A percentile compares a stretch with the other conserved stretches of the same genome.
phyloP scores from a whole-genome alignment of 345 rosid species.

The Salix brachista region DNA sequence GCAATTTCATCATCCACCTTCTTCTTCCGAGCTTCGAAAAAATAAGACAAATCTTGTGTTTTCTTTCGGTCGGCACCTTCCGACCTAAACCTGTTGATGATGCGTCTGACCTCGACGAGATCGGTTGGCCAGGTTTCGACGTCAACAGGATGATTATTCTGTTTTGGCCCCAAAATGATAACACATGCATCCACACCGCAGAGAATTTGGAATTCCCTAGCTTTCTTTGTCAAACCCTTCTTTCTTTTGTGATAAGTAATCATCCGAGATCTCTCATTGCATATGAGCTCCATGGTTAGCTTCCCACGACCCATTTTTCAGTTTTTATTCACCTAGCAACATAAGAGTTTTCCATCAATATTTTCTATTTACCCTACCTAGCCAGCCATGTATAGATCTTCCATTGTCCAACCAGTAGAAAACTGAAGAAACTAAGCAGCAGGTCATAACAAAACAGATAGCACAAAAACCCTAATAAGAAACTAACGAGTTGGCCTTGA shows the following conservation, averaged over 20 bases:
- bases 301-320: conserved; percentile 36
- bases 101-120: conserved; percentile 1
- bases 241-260: conserved; percentile 29
- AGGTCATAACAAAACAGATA: too few species aligned
- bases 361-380: too few species aligned
- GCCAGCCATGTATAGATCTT: too few species aligned
- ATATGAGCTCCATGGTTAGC: conserved; percentile 25
- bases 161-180: conserved; percentile 18
- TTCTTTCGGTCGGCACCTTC: conserved; percentile 10
- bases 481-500: too few species aligned
- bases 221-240: conserved; percentile 36
- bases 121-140: conserved; percentile 26
- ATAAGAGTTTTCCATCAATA: too few species aligned
- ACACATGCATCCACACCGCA: conserved; percentile 36
- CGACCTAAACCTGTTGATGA: conserved; percentile 16
- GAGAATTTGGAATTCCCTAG: conserved; percentile 26
- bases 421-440: too few species aligned
- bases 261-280: conserved; percentile 29
- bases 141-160: not conserved
- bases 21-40: conserved; percentile 14
- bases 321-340: not conserved
- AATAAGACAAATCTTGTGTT: conserved; percentile 17
- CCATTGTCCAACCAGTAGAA: too few species aligned
- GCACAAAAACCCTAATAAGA: too few species aligned
- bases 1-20: conserved; percentile 19